Evolutionary conservation across 352 stramenopile species (phyloP), one percentile per base, ranked within the genome.

Genomic region (Phytopythium cucurbitacearum): DNA sequence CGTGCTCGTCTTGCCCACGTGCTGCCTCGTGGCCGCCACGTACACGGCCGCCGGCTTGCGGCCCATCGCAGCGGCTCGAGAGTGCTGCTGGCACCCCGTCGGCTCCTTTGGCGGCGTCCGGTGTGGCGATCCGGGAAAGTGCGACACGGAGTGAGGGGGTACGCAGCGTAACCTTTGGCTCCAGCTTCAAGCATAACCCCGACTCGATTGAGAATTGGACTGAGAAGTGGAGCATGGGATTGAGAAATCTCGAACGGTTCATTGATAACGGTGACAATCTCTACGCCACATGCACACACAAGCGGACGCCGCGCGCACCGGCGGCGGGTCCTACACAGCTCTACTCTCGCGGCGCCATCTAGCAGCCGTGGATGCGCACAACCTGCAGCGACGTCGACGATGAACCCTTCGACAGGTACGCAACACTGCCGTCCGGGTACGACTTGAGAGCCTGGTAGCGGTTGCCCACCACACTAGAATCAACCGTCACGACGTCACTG

Each of bases 1-100:
- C n/a, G 88, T 95, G 48, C 93, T 98, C 8, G 95, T 96, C 71
- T 96, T 96, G 45, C 87, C 87, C 39, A 93, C 87, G 61, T 96
- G 85, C 72, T 96, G 85, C 50, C 86, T 73, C 51, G 87, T 96
- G 21, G 87, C 87, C 4, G 82, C 84, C n/a, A 96, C 83, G 58
- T 90, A 91, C 60, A 93, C 83, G 5, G 82, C 82, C 7, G 69
- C 62, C 34, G 80, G 80, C 62, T 74, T 73, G 28, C 51, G 45
- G 1, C 34, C 41, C 51, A 47, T 46, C 48, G 36, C n/a, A 33
- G 21, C 28, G 32, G 32, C 21, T n/a, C 5, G 28, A 2, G n/a
- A 43, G 28, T 37, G 2, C 5, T 28, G 12, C 11, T 16, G 47
- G 35, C 9, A 12, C 45, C 51, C 42, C 51, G 51, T 57, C 51